Base-by-base conservation (phyloP, 768 basidiomycete species). In the Mycena capillaripes region DNA sequence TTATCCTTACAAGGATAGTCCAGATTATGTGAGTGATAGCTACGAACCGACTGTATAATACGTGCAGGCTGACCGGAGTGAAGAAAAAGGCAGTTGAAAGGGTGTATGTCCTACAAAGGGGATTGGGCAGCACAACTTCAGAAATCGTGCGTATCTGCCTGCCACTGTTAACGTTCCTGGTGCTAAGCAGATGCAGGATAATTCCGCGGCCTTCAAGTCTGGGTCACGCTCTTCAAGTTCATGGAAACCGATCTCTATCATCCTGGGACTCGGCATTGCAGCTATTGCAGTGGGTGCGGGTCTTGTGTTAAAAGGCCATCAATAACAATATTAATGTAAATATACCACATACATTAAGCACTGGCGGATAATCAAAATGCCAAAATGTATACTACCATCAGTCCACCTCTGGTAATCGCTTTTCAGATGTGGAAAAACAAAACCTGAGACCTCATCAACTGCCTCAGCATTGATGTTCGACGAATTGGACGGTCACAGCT, bases 21-120 rank as follows among this genome's bases (percentile, higher is more conserved):
- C 32, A 48, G 56, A 57, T 5, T 67, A 67, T 67, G 66, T 67
- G 56, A 58, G 66, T 66, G 42, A 1, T 7, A 6, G 17, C 16
- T 44, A 44, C 19, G 3, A 44, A 21, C 16, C 14, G 7, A 21
- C 3, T 21, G 2, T 17, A 44, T 16, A 6, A 44, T 17, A 17
- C 38, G 38, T 11, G 38, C n/a, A n/a, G 42, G 16, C 42, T 44
- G 16, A 44, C 14, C 8, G 6, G 42, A 3, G 6, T 44, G 42
- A 44, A 44, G 42, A 44, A 44, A 38, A 44, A 44, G 42, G 19
- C 19, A 44, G 16, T 17, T 19, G 19, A 21, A 44, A 44, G 19
- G 7, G 42, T 44, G 19, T 17, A 44, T 44, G 19, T 44, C 16
- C 42, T 44, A 44, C 16, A 44, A 19, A 16, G 19, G 19, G 42